A percentile compares a stretch with the other conserved stretches of the same genome.
phyloP scores from a whole-genome alignment of 164 flowering plant species.

The Dillenia turbinata region DNA sequence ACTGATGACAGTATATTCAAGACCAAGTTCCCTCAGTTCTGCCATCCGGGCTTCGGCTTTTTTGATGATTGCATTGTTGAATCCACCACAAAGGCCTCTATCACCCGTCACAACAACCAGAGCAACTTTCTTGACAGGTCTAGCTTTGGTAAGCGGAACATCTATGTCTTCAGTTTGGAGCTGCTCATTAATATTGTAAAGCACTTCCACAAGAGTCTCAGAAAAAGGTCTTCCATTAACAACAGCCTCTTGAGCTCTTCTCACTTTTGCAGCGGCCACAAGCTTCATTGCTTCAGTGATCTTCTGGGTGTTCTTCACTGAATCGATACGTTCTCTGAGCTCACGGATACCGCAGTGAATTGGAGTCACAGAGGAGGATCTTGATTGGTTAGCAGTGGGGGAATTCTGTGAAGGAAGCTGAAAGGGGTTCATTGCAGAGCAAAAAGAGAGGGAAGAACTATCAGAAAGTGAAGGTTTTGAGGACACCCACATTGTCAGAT shows the following conservation, averaged over 20 bases:
- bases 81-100: slow-evolving; percentile 85
- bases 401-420: slow-evolving; percentile 4
- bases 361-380: slow-evolving; percentile 5
- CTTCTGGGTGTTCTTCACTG: slow-evolving; percentile 82
- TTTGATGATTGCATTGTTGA: slow-evolving; percentile 52
- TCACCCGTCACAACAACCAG: slow-evolving; percentile 80
- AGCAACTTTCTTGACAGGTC: slow-evolving; percentile 77
- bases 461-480: slow-evolving; percentile 29
- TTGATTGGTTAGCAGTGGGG: neutral
- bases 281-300: slow-evolving; percentile 94
- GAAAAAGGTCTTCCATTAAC: slow-evolving; percentile 80
- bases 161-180: slow-evolving; percentile 60
- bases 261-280: slow-evolving; percentile 81
- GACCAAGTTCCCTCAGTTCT: slow-evolving; percentile 55
- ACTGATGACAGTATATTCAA: slow-evolving; percentile 56
- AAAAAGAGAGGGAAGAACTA: slow-evolving; percentile 32
- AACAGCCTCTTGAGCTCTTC: slow-evolving; percentile 93
- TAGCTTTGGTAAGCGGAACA: slow-evolving; percentile 54
- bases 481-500: slow-evolving; percentile 34
- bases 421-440: slow-evolving; percentile 22
- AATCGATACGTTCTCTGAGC: slow-evolving; percentile 50
- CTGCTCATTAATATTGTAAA: slow-evolving; percentile 57
- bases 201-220: slow-evolving; percentile 56
- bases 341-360: slow-evolving; percentile 60
- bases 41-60: slow-evolving; percentile 62